Evolutionary conservation across 495 filamentous ascomycete genomes (phyloP).

Genomic region (Aspergillus incahuasiensis): DNA sequence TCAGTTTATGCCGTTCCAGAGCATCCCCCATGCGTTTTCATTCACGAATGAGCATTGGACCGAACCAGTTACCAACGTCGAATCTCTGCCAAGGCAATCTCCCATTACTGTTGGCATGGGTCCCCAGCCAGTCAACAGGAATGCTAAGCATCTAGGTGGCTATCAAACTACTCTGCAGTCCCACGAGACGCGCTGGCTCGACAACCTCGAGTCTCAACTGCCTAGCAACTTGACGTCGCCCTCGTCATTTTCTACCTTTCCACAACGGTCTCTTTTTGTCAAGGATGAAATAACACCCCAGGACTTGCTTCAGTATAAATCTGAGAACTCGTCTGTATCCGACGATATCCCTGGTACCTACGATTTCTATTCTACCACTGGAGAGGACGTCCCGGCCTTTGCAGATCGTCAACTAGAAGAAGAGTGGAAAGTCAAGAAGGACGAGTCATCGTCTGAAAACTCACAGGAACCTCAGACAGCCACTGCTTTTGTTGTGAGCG

Average conservation of each 20-base stretch:
- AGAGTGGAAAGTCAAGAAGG: conserved; percentile 33
- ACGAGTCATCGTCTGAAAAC: conserved; percentile 21
- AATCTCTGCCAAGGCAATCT: conserved; percentile 21
- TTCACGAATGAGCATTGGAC: conserved; percentile 33
- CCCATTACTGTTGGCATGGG: conserved; percentile 23
- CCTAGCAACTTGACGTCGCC: conserved; percentile 31
- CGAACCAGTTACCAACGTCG: conserved; percentile 19
- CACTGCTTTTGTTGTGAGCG: conserved; percentile 40
- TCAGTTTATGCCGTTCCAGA: conserved; percentile 32
- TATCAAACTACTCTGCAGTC: conserved; percentile 31
- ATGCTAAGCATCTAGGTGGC: conserved; percentile 15
- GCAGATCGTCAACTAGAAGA: conserved; percentile 31
- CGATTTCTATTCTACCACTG: conserved; percentile 37
- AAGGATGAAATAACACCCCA: conserved; percentile 21
- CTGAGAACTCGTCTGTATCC: conserved; percentile 38
- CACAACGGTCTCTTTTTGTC: conserved; percentile 15
- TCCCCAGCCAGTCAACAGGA: conserved; percentile 23
- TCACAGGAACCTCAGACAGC: conserved; percentile 27
- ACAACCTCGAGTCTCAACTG: conserved; percentile 33
- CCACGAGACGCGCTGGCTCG: conserved; percentile 38
- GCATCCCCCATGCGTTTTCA: conserved; percentile 32
- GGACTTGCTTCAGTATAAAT: conserved; percentile 38
- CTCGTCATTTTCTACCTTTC: conserved; percentile 19
- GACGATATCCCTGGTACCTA: conserved; percentile 33
- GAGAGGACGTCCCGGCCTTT: conserved; percentile 31